Conservation (phyloP, 2,329 filamentous ascomycete genomes). For the Calonectria montana region DNA sequence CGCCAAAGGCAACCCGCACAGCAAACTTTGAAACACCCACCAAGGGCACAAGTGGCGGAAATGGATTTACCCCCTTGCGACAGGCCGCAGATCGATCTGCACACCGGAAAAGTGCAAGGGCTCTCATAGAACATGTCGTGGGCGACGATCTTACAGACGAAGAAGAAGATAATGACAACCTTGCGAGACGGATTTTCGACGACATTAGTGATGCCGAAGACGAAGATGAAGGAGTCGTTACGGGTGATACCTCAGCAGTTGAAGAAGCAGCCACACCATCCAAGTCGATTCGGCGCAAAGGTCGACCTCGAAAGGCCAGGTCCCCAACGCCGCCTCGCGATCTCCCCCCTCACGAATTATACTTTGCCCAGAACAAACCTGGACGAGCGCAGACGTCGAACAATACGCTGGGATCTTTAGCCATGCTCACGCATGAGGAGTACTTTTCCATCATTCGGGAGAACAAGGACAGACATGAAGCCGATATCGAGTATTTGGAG, state of each 20-base stretch:
- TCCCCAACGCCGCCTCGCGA: constrained; percentile 85
- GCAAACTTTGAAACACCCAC: constrained; percentile 53
- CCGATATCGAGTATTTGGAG: constrained; percentile 78
- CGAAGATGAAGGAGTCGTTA: constrained; percentile 36
- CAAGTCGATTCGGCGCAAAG: constrained; percentile 51
- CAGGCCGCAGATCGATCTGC: constrained; percentile 86
- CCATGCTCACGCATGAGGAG: constrained; percentile 88
- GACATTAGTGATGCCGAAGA: constrained; percentile 65
- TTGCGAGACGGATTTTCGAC: constrained; percentile 77
- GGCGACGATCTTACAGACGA: constrained; percentile 75
- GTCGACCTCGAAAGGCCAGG: constrained; percentile 52
- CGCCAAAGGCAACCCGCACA: constrained; percentile 50
- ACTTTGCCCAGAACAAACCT: constrained; percentile 91
- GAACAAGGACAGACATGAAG: constrained; percentile 75
- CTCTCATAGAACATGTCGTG: constrained; percentile 78
- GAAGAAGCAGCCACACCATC: constrained; percentile 56
- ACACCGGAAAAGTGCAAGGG: constrained; percentile 83
- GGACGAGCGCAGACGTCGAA: constrained; percentile 86
- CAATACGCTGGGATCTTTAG: constrained; percentile 80
- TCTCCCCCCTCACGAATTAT: constrained; percentile 88
- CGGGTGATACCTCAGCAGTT: constrained; percentile 32
- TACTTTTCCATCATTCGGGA: constrained; percentile 78
- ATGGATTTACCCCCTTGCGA: constrained; percentile 69
- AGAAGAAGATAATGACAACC: constrained; percentile 77
- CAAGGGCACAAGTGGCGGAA: constrained; percentile 46